Evolutionary conservation across 441 rosid genomes (phyloP).

Genomic region (Gossypium gossypioides): DNA sequence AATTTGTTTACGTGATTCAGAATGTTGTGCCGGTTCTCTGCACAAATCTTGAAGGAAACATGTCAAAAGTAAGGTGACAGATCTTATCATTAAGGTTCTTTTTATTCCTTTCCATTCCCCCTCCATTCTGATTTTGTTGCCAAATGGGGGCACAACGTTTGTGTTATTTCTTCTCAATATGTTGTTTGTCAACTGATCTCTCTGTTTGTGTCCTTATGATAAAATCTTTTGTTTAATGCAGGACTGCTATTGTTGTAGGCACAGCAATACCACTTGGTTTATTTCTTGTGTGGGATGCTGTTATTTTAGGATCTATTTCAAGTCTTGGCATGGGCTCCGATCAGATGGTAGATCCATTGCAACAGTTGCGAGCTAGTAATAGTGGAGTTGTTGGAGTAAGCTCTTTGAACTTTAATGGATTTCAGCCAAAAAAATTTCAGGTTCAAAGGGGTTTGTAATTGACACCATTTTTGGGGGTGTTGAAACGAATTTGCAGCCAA

Average conservation of each 20-base stretch:
- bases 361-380: slow-evolving; percentile 54
- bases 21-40: slow-evolving; percentile 91
- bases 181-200: too few species aligned
- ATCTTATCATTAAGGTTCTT: slow-evolving; percentile 16
- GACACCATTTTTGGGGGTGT: background rate
- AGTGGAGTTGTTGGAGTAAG: slow-evolving; percentile 73
- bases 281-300: slow-evolving; percentile 87
- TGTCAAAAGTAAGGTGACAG: slow-evolving; percentile 83
- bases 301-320: slow-evolving; percentile 69
- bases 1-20: slow-evolving; percentile 31
- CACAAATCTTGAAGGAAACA: slow-evolving; percentile 87
- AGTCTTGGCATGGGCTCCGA: slow-evolving; percentile 30
- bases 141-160: background rate
- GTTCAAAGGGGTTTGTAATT: background rate
- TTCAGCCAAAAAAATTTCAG: background rate
- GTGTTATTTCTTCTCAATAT: background rate
- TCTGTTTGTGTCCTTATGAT: too few species aligned
- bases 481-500: slow-evolving; percentile 47
- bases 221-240: slow-evolving; percentile 22
- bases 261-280: slow-evolving; percentile 80
- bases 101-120: background rate
- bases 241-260: slow-evolving; percentile 75
- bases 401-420: background rate
- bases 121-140: background rate
- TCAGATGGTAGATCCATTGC: slow-evolving; percentile 61